Conservation (phyloP, 345 rosid genomes). For the Sonneratia caseolaris region DNA sequence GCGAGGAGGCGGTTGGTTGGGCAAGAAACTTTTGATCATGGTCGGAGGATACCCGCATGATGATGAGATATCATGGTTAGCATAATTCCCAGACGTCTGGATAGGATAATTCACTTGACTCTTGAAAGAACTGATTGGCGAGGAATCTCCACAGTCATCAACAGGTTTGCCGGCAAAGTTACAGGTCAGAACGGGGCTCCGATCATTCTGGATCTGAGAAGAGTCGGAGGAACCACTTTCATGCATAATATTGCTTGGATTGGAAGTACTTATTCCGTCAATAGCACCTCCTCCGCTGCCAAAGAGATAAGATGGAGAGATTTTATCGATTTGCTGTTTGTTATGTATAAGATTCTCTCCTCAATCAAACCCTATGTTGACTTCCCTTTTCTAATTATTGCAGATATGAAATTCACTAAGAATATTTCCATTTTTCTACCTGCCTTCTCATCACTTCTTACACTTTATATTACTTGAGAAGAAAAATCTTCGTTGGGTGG, state of each 20-base stretch:
- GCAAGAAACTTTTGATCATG: conserved; percentile 24
- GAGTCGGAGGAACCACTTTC: conserved; percentile 1
- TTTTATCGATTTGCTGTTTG: conserved; percentile 2
- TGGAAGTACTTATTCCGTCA: background rate
- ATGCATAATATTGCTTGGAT: background rate
- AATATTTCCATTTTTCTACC: background rate
- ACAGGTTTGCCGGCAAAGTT: background rate
- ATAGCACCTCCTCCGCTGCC: conserved; percentile 1
- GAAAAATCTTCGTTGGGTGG: no score
- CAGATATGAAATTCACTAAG: background rate
- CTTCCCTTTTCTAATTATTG: background rate
- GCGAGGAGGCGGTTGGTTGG: conserved; percentile 28
- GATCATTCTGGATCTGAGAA: background rate
- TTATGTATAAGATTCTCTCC: conserved; percentile 1
- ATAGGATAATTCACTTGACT: background rate
- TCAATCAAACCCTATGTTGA: conserved; percentile 1
- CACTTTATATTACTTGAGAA: no score
- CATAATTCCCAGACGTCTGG: background rate
- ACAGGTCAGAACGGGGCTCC: background rate
- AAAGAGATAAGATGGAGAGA: background rate
- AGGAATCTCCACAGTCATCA: background rate
- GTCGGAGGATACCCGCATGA: conserved; percentile 21
- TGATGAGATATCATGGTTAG: background rate
- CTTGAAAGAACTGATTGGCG: background rate
- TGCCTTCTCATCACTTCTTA: background rate